phyloP scores from a whole-genome alignment of 169 alveolate genomes.

The Plasmodium gaboni region DNA sequence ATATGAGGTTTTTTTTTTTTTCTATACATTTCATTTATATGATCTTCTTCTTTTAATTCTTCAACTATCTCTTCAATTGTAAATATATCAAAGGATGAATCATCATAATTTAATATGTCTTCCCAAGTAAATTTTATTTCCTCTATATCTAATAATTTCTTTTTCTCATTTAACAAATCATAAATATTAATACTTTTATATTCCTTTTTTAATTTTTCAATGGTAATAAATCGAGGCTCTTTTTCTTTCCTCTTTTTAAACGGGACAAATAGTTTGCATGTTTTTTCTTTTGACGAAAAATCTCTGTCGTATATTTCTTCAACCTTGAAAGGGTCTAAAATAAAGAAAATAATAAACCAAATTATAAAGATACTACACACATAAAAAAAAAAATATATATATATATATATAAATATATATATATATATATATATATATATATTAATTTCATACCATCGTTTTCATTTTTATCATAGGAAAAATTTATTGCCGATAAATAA shows the following conservation, averaged over 20 bases:
- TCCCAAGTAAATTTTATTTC: constrained; percentile 58
- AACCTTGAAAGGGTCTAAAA: constrained; percentile 42
- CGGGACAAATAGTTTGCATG: constrained; percentile 68
- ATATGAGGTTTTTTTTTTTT: constrained; percentile 10
- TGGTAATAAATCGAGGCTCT: constrained; percentile 73
- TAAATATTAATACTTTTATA: constrained; percentile 69
- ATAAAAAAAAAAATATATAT: background rate
- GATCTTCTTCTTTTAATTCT: constrained; percentile 65
- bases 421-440: background rate
- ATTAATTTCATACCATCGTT: constrained; percentile 26
- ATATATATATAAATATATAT: background rate
- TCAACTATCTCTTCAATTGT: constrained; percentile 67
- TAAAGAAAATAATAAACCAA: background rate
- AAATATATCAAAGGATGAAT: constrained; percentile 68
- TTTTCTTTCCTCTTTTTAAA: constrained; percentile 54
- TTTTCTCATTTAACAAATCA: constrained; percentile 62
- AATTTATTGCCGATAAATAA: constrained; percentile 55
- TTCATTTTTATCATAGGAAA: constrained; percentile 32
- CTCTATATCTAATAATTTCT: constrained; percentile 38
- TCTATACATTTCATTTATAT: constrained; percentile 10
- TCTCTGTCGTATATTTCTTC: constrained; percentile 59
- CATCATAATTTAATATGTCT: constrained; percentile 74
- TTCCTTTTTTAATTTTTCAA: constrained; percentile 66
- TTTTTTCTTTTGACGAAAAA: constrained; percentile 71
- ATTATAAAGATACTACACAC: background rate